phyloP scores from a whole-genome alignment of 768 basidiomycete genomes.

The Kwoniella dejecticola region DNA sequence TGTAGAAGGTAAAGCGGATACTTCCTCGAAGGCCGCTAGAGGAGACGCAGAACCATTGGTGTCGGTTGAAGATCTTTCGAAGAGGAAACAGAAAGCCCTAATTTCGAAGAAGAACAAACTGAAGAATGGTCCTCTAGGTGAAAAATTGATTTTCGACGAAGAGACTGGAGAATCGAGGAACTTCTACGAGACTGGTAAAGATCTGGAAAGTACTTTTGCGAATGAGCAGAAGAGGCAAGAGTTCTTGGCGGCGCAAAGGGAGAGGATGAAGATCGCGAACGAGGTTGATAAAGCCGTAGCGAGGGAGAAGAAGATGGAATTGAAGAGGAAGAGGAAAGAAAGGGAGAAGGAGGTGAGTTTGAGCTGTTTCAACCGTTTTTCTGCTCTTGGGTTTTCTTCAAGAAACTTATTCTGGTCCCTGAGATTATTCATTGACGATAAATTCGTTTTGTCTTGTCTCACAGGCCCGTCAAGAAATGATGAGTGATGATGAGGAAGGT shows the following conservation, averaged over 20 bases:
- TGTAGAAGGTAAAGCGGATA: background rate
- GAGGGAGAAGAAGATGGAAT: slow-evolving; percentile 83
- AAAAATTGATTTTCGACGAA: slow-evolving; percentile 87
- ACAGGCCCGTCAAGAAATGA: slow-evolving; percentile 9
- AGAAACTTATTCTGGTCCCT: too few species aligned
- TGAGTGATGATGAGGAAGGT: slow-evolving; percentile 35
- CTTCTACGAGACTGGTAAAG: slow-evolving; percentile 80
- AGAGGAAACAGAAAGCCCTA: slow-evolving; percentile 77
- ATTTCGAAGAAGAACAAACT: slow-evolving; percentile 71
- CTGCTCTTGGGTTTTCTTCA: too few species aligned
- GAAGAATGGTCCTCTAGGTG: slow-evolving; percentile 64
- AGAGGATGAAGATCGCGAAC: slow-evolving; percentile 71
- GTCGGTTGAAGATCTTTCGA: slow-evolving; percentile 66
- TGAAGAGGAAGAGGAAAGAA: slow-evolving; percentile 88
- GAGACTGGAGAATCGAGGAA: slow-evolving; percentile 72
- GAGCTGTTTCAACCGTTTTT: too few species aligned
- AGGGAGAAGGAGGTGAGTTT: slow-evolving; percentile 62
- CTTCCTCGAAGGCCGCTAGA: too few species aligned
- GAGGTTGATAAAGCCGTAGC: slow-evolving; percentile 77
- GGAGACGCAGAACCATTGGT: slow-evolving; percentile 39
- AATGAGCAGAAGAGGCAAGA: slow-evolving; percentile 67
- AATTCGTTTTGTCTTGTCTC: too few species aligned
- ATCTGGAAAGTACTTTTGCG: slow-evolving; percentile 64
- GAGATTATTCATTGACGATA: too few species aligned
- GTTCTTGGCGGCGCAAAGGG: slow-evolving; percentile 74